Base-by-base conservation (phyloP, 768 basidiomycete species). In the Butyriboletus loyo region DNA sequence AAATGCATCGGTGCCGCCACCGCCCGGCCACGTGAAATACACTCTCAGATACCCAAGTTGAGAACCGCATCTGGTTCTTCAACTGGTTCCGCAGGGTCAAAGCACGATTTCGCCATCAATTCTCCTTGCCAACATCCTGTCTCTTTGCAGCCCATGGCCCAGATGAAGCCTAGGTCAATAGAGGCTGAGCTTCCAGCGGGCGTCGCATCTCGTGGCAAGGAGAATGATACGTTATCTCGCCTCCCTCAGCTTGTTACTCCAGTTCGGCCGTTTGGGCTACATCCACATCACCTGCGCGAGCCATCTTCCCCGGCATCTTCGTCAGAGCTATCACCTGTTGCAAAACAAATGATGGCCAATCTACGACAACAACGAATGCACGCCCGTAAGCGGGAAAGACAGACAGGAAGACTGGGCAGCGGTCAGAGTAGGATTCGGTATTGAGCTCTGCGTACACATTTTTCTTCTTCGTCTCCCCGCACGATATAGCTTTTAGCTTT, bases 241-340 rank as follows among this genome's bases (percentile, higher is more conserved):
- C 68, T 70, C n/a, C 69, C 71, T 15, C 75, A 72, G 34, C 69
- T 44, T 44, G 61, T 72, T 41, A 78, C 80, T 39, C 84, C 82
- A 46, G 48, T 62, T 19, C 75, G 73, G 41, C 73, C 75, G 10
- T 78, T 79, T 7, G 64, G 66, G 27, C 71, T 72, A 13, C 74
- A 71, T 51, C 62, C 66, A 28, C 56, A 64, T 5, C 53, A 70
- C 28, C 46, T 68, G 30, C 48, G 28, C 6, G 67, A 64, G 3
- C 63, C 60, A 44, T 78, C 84, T 4, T 88, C 86, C 2, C 86
- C 88, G 21, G 79, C 85, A 22, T 84, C 80, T 27, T 88, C 87
- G 3, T 80, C 86, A 10, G 89, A 90, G 55, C 71, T 91, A 45
- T 90, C 88, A 19, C 86, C 86, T 14, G 71, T 84, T 30, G 84